Evolutionary conservation across 805 yeast genomes (phyloP).

Genomic region (Vanderwaltozyma polyspora): DNA sequence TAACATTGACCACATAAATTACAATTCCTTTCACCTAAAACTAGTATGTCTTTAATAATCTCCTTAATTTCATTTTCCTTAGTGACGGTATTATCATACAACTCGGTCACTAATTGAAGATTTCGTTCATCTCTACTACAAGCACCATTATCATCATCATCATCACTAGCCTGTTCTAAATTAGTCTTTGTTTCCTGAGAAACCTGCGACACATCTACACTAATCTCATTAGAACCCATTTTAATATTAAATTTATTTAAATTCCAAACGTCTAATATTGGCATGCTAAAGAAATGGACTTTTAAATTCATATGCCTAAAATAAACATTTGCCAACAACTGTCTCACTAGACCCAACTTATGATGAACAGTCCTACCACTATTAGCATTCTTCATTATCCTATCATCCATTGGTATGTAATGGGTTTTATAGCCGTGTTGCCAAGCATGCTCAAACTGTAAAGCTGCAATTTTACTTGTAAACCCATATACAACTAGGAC

Average conservation of each 20-base stretch:
- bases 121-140: constrained; percentile 8
- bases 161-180: too few relatives aligned
- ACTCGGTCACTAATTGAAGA: constrained; percentile 16
- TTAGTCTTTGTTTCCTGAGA: background rate
- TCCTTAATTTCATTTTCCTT: constrained; percentile 8
- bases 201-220: background rate
- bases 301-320: constrained; percentile 37
- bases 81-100: constrained; percentile 13
- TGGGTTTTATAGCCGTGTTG: constrained; percentile 62
- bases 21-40: constrained; percentile 23
- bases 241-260: constrained; percentile 14
- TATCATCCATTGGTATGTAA: constrained; percentile 34
- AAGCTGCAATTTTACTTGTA: constrained; percentile 54
- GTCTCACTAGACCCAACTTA: constrained; percentile 37
- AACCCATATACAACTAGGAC: constrained; percentile 54
- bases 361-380: constrained; percentile 35
- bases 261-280: constrained; percentile 16
- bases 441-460: constrained; percentile 80
- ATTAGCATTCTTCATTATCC: constrained; percentile 30
- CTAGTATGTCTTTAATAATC: constrained; percentile 12
- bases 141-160: constrained; percentile 1
- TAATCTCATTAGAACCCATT: background rate
- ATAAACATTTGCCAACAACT: constrained; percentile 32
- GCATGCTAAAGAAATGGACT: constrained; percentile 35
- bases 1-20: constrained; percentile 22